Base-by-base conservation (phyloP, 345 rosid species). In the Cardamine chenopodiifolia region DNA sequence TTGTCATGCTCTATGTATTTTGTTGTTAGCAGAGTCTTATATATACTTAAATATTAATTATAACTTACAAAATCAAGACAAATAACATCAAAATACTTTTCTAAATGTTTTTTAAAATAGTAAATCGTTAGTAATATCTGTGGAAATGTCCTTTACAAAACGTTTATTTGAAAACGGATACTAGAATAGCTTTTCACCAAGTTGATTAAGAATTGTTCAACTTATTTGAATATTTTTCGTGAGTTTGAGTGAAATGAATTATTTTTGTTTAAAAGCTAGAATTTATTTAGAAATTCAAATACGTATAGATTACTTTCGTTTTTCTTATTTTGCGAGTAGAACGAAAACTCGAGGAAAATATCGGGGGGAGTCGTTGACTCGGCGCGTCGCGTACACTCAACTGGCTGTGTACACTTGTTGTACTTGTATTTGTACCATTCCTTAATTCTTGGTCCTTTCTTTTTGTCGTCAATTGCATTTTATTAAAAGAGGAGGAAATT, bases 191-290 rank as follows among this genome's bases (percentile, higher is more conserved):
- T 42, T 73, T 73, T 31, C 31, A 55, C 77, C 48, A 45, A 17
- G 17, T 55, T 34, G 49, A 74, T 20, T 37, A 56, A 55, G 66
- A 56, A 65, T 56, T 7, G 13, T 65, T 73, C 65, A 64, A 73
- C 77, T 45, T 57, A 32, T 22, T 55, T 44, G 65, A 44, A 64
- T 20, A 26, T 8, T 3, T 72, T 3, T 50, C 54, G 3, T 19
- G 55, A 62, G 54, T 62, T 53, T 62, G 7, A 55, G 77, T 55
- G 64, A 42, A 40, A 1, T 23, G 17, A 62, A 10, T 11, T 18
- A 35, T 0, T 3, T 71, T 23, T 50, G 60, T 34, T 35, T 29
- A 12, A 13, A 25, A 39, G 8, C 32, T 55, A 6, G 29, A 55
- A 56, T 7, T 31, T 65, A 55, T 65, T 15, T 45, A 2, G 59